Conservation (phyloP, 192 early-diverging fungal genomes). For the Nowakowskiella sp. region DNA sequence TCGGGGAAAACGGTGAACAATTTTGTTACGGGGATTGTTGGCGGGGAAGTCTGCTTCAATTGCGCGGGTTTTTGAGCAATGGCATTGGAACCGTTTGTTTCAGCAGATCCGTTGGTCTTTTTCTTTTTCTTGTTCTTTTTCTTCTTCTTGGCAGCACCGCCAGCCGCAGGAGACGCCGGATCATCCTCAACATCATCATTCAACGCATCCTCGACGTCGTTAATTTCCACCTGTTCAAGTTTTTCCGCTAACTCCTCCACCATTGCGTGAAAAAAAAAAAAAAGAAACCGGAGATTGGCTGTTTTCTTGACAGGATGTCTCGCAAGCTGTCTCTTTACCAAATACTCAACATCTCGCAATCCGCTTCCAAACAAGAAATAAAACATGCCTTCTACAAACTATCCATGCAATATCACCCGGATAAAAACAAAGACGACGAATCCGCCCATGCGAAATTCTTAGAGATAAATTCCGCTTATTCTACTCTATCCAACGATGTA, state of each 20-base stretch:
- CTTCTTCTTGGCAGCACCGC: slow-evolving; percentile 22
- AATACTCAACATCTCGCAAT: too few species aligned
- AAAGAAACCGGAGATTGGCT: too few species aligned
- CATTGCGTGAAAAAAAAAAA: too few species aligned
- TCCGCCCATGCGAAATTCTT: slow-evolving; percentile 64
- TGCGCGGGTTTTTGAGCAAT: slow-evolving; percentile 7
- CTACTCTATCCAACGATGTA: slow-evolving; percentile 59
- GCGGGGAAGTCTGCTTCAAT: slow-evolving; percentile 39
- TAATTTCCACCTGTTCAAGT: too few species aligned
- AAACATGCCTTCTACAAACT: too few species aligned
- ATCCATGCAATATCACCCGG: slow-evolving; percentile 85
- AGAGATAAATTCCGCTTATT: slow-evolving; percentile 81
- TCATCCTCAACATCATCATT: slow-evolving; percentile 13
- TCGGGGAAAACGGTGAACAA: slow-evolving; percentile 75
- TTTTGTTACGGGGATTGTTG: slow-evolving; percentile 65
- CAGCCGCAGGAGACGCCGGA: background rate
- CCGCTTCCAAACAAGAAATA: too few species aligned
- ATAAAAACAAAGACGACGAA: slow-evolving; percentile 60
- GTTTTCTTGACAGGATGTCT: too few species aligned
- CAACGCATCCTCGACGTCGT: background rate
- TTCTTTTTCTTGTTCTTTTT: slow-evolving; percentile 49
- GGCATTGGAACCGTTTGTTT: slow-evolving; percentile 7
- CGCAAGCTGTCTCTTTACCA: too few species aligned
- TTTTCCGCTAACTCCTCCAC: too few species aligned
- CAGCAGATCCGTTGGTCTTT: slow-evolving; percentile 16